Conservation (phyloP, 768 basidiomycete species). For the Krasilnikovozyma curviuscula region DNA sequence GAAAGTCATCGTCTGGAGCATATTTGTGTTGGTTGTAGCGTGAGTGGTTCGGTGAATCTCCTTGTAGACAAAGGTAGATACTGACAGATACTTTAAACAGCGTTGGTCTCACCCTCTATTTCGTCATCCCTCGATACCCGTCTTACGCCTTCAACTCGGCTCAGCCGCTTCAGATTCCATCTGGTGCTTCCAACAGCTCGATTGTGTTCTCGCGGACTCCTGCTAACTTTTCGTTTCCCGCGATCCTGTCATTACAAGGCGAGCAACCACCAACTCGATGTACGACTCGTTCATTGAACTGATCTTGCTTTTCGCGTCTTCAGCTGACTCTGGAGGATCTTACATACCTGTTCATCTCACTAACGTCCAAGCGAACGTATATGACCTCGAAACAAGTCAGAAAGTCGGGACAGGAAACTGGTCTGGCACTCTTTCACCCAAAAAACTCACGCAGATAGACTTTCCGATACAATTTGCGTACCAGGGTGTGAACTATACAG, state of each 20-base stretch:
- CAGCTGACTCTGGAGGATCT: conserved; percentile 50
- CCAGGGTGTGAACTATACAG: conserved; percentile 53
- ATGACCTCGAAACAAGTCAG: conserved; percentile 44
- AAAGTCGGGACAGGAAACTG: conserved; percentile 50
- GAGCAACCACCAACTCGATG: background rate
- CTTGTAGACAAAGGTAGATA: background rate
- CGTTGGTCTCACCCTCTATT: conserved; percentile 47
- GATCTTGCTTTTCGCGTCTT: background rate
- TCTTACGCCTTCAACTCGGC: conserved; percentile 41
- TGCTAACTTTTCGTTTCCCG: conserved; percentile 79
- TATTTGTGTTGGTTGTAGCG: conserved; percentile 43
- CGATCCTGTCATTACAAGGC: conserved; percentile 47
- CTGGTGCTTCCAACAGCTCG: conserved; percentile 19
- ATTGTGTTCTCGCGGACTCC: conserved; percentile 51
- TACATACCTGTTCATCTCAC: conserved; percentile 60
- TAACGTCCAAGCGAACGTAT: conserved; percentile 45
- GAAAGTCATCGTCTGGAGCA: conserved; percentile 37
- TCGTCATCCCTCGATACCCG: conserved; percentile 65
- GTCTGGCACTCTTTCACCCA: conserved; percentile 43
- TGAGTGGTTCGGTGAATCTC: conserved; percentile 30
- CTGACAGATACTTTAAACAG: conserved; percentile 27
- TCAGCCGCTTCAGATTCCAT: conserved; percentile 38
- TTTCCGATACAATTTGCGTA: conserved; percentile 75
- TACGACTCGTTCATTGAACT: background rate
- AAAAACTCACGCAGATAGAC: conserved; percentile 41